A percentile compares a stretch with the other conserved stretches of the same genome.
Conservation (phyloP, 768 basidiomycete species). For the Boletus coccyginus region DNA sequence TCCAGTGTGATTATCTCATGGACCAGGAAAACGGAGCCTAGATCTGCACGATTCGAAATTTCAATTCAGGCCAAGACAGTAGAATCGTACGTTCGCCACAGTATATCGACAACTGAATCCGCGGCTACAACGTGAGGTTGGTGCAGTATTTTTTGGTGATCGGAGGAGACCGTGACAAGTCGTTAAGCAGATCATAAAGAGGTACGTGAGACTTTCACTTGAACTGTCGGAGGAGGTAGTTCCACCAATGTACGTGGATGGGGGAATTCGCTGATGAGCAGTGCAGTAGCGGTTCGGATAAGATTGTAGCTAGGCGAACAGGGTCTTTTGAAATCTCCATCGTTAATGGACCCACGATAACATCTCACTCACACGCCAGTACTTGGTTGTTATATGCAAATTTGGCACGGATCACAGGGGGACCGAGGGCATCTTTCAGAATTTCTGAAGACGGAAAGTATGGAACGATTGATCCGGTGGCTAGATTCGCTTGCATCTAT, state of each 20-base stretch:
- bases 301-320: background rate
- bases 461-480: background rate
- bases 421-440: background rate
- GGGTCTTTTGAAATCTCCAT: background rate
- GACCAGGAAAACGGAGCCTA: background rate
- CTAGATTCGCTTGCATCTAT: too few relatives aligned
- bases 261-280: conserved; percentile 5
- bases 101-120: background rate
- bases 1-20: background rate
- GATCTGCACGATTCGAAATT: background rate
- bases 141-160: background rate
- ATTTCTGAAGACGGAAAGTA: background rate
- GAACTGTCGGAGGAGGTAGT: background rate
- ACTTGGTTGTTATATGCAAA: conserved; percentile 1
- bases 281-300: background rate
- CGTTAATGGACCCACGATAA: background rate
- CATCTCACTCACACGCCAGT: conserved; percentile 2
- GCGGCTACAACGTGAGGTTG: too few relatives aligned
- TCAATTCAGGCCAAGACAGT: background rate
- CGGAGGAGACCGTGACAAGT: background rate
- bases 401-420: background rate
- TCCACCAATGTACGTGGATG: conserved; percentile 14
- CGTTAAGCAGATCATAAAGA: background rate
- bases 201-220: background rate
- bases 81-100: background rate